Evolutionary conservation across 1,139 yeast genomes (phyloP), one percentile per base, ranked within the genome.

Genomic region (Yamadazyma friedrichii): DNA sequence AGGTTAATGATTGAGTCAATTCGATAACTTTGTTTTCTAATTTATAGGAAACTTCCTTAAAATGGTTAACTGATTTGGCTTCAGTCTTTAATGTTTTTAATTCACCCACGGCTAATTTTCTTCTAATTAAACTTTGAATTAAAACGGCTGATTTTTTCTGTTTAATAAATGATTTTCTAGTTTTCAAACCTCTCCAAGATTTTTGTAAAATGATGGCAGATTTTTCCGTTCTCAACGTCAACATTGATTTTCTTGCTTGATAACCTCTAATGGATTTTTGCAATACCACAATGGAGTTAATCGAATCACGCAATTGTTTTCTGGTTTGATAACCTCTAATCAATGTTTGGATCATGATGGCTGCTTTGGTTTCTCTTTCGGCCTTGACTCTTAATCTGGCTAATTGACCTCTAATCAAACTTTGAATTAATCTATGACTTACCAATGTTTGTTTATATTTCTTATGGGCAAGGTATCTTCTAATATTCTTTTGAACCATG

Each of bases 21-120:
- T 91, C 96, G 50, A 93, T 89, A 17, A 94, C 98, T 73, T 93
- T 93, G 64, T 91, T 93, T 63, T 94, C 98, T 56, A 93, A 77
- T 60, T 86, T 82, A 66, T 88, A 93, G 55, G 95, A 88, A 31
- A 88, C 95, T 61, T 93, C 96, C 64, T 88, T 82, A 70, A 88
- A 77, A 58, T 85, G 95, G 59, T 83, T 84, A 36, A 88, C 95
- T 16, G 96, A 88, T 61, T 88, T 88, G 31, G 97, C 96, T 51
- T 93, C 98, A 24, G 74, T 77, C 59, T 80, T 85, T 59, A 88
- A 71, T 46, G 72, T 66, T 47, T 71, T 68, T 53, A 88, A 78
- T 59, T 84, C 84, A 41, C 70, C 70, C 51, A 71, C 71, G 28
- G 98, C 98, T 48, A 75, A 68, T 49, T 78, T 80, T 55, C 95